These are phyloP conservation scores for Thymus mandschuricus DNA, from an alignment of 257 asterid species.

Conservation along the genomic window DNA sequence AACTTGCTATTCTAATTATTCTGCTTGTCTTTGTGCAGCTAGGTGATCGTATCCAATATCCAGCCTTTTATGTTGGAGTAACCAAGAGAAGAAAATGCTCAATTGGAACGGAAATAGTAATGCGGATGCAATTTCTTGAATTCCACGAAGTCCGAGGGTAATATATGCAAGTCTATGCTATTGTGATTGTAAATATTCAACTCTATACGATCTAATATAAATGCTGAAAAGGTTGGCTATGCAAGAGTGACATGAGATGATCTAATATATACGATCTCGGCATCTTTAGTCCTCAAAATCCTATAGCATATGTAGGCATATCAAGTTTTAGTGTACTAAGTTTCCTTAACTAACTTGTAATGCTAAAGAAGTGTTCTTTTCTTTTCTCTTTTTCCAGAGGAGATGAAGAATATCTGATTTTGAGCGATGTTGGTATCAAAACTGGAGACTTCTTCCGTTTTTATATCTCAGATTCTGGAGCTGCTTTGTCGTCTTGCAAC, in stretches of 20 bases:
- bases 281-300: not conserved
- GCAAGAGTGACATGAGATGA: conserved; percentile 8
- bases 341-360: not conserved
- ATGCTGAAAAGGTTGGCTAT: not conserved
- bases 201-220: too few species aligned
- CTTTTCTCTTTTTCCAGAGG: conserved; percentile 53
- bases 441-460: conserved; percentile 74
- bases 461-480: conserved; percentile 56
- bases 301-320: not conserved
- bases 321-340: not conserved
- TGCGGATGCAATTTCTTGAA: conserved; percentile 66
- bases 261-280: not conserved
- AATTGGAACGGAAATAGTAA: conserved; percentile 62
- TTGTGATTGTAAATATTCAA: not conserved
- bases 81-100: conserved; percentile 71
- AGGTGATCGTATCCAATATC: conserved; percentile 54
- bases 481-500: conserved; percentile 50
- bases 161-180: conserved; percentile 30
- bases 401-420: conserved; percentile 75
- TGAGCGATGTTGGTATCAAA: conserved; percentile 56
- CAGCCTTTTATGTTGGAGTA: conserved; percentile 70
- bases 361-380: conserved; percentile 5
- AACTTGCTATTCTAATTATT: conserved; percentile 10
- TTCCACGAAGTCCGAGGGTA: conserved; percentile 82
- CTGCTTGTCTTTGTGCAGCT: conserved; percentile 45